Conservation (phyloP, 2,329 filamentous ascomycete species). For the Hypoxylon sp. region DNA sequence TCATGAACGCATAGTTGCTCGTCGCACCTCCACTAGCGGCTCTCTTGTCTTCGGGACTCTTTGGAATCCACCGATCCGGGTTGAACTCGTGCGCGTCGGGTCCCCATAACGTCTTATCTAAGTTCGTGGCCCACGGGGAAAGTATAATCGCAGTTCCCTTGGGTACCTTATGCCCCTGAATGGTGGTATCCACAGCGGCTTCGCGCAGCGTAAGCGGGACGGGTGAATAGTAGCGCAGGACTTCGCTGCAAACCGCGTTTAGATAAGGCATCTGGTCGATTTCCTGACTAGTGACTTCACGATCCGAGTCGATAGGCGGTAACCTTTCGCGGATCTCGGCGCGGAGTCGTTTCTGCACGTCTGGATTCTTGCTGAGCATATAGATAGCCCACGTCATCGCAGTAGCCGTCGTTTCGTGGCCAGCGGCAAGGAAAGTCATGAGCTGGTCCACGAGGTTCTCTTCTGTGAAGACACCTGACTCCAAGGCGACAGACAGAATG, state of each 20-base stretch:
- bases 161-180: conserved; percentile 72
- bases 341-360: conserved; percentile 58
- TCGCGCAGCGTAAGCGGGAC: conserved; percentile 72
- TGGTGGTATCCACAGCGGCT: conserved; percentile 67
- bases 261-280: conserved; percentile 59
- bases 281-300: conserved; percentile 53
- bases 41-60: conserved; percentile 55
- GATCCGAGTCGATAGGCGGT: conserved; percentile 54
- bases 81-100: conserved; percentile 80
- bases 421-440: conserved; percentile 62
- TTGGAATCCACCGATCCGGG: conserved; percentile 79
- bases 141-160: conserved; percentile 77
- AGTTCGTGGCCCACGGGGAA: conserved; percentile 77
- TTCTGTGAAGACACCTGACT: conserved; percentile 58
- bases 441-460: conserved; percentile 58
- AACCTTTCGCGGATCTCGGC: conserved; percentile 58
- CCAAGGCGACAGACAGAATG: conserved; percentile 58
- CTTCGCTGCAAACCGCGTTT: conserved; percentile 61
- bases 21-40: conserved; percentile 78
- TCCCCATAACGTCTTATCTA: conserved; percentile 79
- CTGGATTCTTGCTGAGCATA: conserved; percentile 55
- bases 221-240: conserved; percentile 59
- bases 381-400: conserved; percentile 60
- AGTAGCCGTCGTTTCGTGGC: conserved; percentile 62
- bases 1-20: conserved; percentile 83